Percentiles rank a stretch among this genome's conserved stretches.
These are phyloP conservation scores for Pyrenophora graminea DNA, from an alignment of 2,329 filamentous ascomycete genomes.

Conservation along the genomic window DNA sequence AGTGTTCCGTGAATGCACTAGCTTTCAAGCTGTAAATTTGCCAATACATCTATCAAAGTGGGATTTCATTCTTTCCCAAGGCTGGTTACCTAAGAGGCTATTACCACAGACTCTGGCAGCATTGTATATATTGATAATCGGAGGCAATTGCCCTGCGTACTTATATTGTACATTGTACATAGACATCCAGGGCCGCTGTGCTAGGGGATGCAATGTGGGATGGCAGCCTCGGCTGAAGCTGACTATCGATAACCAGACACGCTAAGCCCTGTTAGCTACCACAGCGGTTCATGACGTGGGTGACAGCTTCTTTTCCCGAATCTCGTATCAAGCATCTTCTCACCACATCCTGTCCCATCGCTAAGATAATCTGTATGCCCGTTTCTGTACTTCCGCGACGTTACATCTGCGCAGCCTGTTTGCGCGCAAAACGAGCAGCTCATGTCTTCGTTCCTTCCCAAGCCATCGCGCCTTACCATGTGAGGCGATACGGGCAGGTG, in stretches of 20 bases:
- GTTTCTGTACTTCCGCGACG: constrained; percentile 21
- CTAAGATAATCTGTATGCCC: constrained; percentile 34
- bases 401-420: constrained; percentile 47
- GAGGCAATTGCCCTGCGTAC: too few species aligned
- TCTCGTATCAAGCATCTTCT: not conserved
- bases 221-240: not conserved
- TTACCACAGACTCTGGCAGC: too few species aligned
- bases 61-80: too few species aligned
- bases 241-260: constrained; percentile 12
- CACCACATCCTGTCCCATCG: constrained; percentile 3
- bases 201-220: not conserved
- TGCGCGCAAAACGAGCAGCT: constrained; percentile 40
- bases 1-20: too few species aligned
- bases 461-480: constrained; percentile 9
- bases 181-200: too few species aligned
- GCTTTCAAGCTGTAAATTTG: too few species aligned
- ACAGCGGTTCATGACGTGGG: constrained; percentile 16
- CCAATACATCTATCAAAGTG: too few species aligned
- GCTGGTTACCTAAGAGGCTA: too few species aligned
- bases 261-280: constrained; percentile 12
- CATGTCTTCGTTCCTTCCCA: constrained; percentile 11
- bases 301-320: not conserved
- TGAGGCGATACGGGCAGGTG: constrained; percentile 31
- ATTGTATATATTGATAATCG: too few species aligned
- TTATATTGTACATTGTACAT: too few species aligned